Evolutionary conservation across 208 protist genomes (phyloP), one percentile per base, ranked within the genome.

Genomic region (Borovskyia barvae): DNA sequence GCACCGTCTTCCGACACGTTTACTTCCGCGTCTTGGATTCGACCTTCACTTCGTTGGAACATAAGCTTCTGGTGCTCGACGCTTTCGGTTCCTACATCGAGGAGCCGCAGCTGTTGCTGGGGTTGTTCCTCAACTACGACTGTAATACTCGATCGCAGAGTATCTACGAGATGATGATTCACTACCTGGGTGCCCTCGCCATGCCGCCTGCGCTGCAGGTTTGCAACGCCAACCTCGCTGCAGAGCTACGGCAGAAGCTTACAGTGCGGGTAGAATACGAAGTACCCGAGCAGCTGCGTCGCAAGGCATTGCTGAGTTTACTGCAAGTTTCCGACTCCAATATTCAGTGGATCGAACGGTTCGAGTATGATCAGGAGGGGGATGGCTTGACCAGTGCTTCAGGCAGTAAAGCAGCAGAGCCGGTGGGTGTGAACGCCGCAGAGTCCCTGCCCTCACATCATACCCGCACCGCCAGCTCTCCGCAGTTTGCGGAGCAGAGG

Each of bases 111-210:
- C 86, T 92, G 20, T 63, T 99, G n/a, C 72, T 98, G 0, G 88
- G 95, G 48, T 81, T 99, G 14, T 99, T 98, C 61, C 62, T 99
- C 40, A 99, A 99, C 80, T 99, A 99, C 78, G 98, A 99, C 70
- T 99, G 98, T 71, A 97, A 98, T 72, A 77, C 97, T 3, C 69
- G 91, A 43, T 84, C 82, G n/a, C 82, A 88, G 37, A 96, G 96
- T 54, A 82, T 98, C 28, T 98, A 97, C 70, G 93, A 97, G 50
- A 80, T 90, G 35, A 95, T 98, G 74, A 90, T 98, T 30, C 75
- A 93, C 52, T 87, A 97, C 50, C 69, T 98, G 5, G 82, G 74
- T 8, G 77, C 80, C 20, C 59, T 90, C 24, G 75, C 80, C 19
- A 57, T 71, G 64, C 64, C 64, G 26, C 55, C 64, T 5, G 48